These are phyloP conservation scores for Acanthamoeba pearcei DNA, from an alignment of 208 protist genomes.

Conservation along the genomic window DNA sequence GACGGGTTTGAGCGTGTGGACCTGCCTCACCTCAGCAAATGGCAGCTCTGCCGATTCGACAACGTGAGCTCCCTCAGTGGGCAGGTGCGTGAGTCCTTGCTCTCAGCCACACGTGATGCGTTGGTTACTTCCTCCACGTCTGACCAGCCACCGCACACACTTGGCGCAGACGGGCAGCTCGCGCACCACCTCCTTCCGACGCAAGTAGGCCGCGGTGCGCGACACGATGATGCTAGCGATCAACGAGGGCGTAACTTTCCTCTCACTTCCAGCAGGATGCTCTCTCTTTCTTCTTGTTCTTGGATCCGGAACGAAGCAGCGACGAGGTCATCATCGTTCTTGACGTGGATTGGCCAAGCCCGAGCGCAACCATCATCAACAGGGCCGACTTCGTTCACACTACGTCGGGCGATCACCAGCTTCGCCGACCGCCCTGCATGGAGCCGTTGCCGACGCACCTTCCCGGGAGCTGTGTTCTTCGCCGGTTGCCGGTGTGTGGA, in stretches of 20 bases:
- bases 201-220: not conserved
- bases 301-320: too few relatives aligned
- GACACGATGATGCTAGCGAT: too few relatives aligned
- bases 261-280: too few relatives aligned
- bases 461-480: not conserved
- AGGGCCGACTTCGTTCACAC: too few relatives aligned
- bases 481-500: not conserved
- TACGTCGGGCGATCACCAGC: too few relatives aligned
- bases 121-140: not conserved
- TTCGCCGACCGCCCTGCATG: too few relatives aligned
- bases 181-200: conserved; percentile 24
- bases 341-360: too few relatives aligned
- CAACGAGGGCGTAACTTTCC: too few relatives aligned
- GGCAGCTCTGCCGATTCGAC: conserved; percentile 44
- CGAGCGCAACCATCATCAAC: too few relatives aligned
- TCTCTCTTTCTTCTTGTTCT: too few relatives aligned
- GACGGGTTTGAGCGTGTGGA: not conserved
- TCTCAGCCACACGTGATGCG: not conserved
- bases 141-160: not conserved
- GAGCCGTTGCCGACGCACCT: not conserved
- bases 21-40: conserved; percentile 14
- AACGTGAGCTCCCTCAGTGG: not conserved
- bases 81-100: not conserved
- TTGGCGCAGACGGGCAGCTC: not conserved
- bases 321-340: too few relatives aligned